Evolutionary conservation across 345 rosid genomes (phyloP).

Genomic region (Mallotus nudiflorus): DNA sequence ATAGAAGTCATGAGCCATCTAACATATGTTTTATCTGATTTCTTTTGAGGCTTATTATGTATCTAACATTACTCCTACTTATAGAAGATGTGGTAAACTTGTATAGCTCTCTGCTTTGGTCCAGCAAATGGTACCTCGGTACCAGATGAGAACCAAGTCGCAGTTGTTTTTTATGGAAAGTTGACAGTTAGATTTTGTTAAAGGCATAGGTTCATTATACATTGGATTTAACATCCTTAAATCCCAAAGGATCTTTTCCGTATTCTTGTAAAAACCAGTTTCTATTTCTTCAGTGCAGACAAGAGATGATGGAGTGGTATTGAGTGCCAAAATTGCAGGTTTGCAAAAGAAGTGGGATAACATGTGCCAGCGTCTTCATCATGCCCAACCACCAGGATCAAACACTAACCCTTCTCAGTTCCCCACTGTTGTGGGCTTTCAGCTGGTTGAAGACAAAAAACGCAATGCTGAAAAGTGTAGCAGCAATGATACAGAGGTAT

Average conservation of each 20-base stretch:
- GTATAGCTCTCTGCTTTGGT: background rate
- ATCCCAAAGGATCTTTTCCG: background rate
- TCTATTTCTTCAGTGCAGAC: conserved; percentile 66
- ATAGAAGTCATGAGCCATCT: background rate
- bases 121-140: background rate
- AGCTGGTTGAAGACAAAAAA: conserved; percentile 30
- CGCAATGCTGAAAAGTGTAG: conserved; percentile 26
- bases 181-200: background rate
- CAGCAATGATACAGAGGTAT: conserved; percentile 17
- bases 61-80: background rate
- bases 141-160: background rate
- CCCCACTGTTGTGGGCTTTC: conserved; percentile 40
- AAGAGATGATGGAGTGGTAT: conserved; percentile 48
- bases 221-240: background rate
- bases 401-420: conserved; percentile 24
- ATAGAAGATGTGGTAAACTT: background rate
- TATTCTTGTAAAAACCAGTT: conserved; percentile 40
- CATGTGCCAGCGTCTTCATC: conserved; percentile 45
- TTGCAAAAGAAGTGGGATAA: conserved; percentile 48
- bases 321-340: conserved; percentile 33
- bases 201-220: background rate
- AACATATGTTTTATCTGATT: background rate
- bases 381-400: conserved; percentile 18
- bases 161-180: background rate
- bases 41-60: background rate